Evolutionary conservation across 2,329 filamentous ascomycete species (phyloP).

Genomic region (Didymellaceae sp.): DNA sequence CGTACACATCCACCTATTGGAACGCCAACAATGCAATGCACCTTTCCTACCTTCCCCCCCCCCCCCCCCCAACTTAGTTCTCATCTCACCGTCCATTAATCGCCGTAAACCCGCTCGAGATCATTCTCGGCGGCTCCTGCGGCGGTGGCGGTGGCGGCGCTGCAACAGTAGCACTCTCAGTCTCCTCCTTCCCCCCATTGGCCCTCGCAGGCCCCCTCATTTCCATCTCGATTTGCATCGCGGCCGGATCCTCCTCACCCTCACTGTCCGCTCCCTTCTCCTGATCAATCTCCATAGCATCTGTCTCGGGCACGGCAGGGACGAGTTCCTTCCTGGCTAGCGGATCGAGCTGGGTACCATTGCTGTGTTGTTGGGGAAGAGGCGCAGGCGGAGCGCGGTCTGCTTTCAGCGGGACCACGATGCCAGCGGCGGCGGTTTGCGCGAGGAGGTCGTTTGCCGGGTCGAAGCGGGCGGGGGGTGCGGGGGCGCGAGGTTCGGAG

Average conservation of each 20-base stretch:
- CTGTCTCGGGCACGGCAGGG: conserved; percentile 11
- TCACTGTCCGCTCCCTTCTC: conserved; percentile 31
- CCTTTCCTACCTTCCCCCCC: background rate
- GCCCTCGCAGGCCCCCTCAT: conserved; percentile 41
- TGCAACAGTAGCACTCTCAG: background rate
- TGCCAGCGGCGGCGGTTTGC: too few relatives aligned
- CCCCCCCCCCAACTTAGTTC: background rate
- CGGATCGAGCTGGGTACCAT: conserved; percentile 18
- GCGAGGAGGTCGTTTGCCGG: too few relatives aligned
- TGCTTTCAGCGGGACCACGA: too few relatives aligned
- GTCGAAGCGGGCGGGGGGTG: too few relatives aligned
- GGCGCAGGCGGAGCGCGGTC: too few relatives aligned
- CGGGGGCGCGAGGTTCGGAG: too few relatives aligned
- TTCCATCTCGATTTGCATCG: conserved; percentile 50
- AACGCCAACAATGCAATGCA: conserved; percentile 1
- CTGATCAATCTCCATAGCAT: conserved; percentile 13
- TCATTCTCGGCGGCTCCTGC: conserved; percentile 1
- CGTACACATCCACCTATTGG: background rate
- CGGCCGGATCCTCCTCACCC: conserved; percentile 39
- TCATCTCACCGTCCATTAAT: conserved; percentile 37
- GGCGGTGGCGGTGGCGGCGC: background rate
- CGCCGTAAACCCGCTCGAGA: conserved; percentile 40
- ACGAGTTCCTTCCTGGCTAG: conserved; percentile 19
- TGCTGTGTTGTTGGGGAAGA: background rate
- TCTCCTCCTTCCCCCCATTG: conserved; percentile 5